Conservation (phyloP, 1,284 basidiomycete species). For the Tetrapyrgos nigripes region DNA sequence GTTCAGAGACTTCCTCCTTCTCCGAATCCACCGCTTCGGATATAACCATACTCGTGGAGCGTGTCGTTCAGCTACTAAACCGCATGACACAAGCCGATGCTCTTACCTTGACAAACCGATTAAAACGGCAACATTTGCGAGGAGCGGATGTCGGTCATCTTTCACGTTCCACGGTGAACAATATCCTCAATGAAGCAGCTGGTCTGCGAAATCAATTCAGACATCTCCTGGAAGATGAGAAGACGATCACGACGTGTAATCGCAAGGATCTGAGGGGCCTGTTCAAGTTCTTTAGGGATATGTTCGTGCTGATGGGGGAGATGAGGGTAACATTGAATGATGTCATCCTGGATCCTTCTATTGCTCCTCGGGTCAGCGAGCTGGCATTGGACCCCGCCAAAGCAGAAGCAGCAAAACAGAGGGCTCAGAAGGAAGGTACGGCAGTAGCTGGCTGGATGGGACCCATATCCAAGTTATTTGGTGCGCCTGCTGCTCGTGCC, state of each 20-base stretch:
- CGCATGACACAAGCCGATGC: conserved; percentile 87
- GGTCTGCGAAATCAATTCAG: conserved; percentile 82
- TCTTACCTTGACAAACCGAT: conserved; percentile 84
- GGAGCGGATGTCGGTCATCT: conserved; percentile 89
- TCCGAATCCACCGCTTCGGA: conserved; percentile 55
- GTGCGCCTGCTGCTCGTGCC: conserved; percentile 25
- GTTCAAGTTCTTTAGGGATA: conserved; percentile 87
- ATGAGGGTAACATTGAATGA: conserved; percentile 89
- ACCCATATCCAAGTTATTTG: conserved; percentile 80
- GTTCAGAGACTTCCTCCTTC: conserved; percentile 73
- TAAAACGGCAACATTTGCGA: conserved; percentile 91
- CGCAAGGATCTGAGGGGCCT: conserved; percentile 86
- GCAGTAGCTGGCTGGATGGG: conserved; percentile 74
- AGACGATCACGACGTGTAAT: conserved; percentile 66
- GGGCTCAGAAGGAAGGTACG: conserved; percentile 32
- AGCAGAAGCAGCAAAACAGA: conserved; percentile 45
- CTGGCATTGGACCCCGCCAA: conserved; percentile 70
- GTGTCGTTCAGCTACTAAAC: conserved; percentile 68
- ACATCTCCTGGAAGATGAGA: conserved; percentile 73
- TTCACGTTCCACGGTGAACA: conserved; percentile 83
- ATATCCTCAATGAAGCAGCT: conserved; percentile 76
- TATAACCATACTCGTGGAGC: conserved; percentile 74
- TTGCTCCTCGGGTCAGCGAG: conserved; percentile 78
- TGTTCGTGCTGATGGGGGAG: conserved; percentile 84
- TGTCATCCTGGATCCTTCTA: conserved; percentile 85